Evolutionary conservation across 371 early-diverging fungal species (phyloP).

Genomic region (Fennellomyces sp.): DNA sequence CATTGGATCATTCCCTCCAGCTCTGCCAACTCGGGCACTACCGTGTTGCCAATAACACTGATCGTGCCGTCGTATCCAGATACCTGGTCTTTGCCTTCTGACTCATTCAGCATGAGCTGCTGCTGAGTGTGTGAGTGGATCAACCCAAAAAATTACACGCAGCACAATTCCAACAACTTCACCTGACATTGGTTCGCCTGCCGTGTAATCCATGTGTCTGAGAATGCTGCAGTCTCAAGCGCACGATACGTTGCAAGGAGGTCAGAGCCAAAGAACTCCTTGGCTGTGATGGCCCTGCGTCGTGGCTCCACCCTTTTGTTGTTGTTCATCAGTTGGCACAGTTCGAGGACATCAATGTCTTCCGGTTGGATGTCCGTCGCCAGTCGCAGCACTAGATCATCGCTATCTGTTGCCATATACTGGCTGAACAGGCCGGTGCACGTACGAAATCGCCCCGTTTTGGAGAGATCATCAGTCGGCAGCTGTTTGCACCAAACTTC

Average conservation of each 20-base stretch:
- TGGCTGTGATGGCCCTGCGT: neutral
- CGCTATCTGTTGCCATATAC: conserved; percentile 10
- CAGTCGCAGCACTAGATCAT: conserved; percentile 3
- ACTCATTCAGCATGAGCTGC: neutral
- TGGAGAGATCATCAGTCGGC: neutral
- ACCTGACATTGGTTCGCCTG: neutral
- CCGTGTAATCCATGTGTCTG: neutral
- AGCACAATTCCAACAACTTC: no score
- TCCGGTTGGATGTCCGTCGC: neutral
- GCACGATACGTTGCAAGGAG: neutral
- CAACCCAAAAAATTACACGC: neutral
- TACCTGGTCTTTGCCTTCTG: conserved; percentile 1
- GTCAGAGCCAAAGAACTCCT: neutral
- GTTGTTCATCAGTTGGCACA: neutral
- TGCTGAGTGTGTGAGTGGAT: neutral
- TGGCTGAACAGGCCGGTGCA: conserved; percentile 3
- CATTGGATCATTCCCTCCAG: neutral
- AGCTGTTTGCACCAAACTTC: conserved; percentile 21
- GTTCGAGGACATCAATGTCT: neutral
- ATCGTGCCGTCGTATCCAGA: neutral
- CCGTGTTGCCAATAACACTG: neutral
- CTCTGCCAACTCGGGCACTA: neutral
- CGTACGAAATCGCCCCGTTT: neutral
- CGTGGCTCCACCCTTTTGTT: neutral
- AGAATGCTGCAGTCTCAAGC: neutral